Conservation (phyloP, 129 eudicot species). For the Lonicera japonica region DNA sequence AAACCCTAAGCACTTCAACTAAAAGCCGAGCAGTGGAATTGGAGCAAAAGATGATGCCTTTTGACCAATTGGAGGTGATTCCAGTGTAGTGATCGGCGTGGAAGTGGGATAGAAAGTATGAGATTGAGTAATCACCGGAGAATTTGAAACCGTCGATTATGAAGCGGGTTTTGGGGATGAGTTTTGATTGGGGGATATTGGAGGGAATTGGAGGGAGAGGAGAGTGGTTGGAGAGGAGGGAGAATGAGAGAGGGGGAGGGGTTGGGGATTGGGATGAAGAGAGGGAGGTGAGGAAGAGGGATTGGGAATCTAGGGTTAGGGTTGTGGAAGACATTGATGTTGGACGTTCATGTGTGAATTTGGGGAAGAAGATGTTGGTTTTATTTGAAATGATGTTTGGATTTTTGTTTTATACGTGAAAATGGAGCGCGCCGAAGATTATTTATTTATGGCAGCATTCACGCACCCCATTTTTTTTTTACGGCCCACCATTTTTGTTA, state of each 20-base stretch:
- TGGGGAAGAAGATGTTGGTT: too few relatives aligned
- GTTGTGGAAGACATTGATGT: conserved; percentile 23
- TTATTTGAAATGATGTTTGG: too few relatives aligned
- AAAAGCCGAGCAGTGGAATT: conserved; percentile 52
- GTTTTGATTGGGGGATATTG: conserved; percentile 57
- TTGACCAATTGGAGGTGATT: conserved; percentile 56
- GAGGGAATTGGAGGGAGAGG: conserved; percentile 58
- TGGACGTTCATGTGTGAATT: too few relatives aligned
- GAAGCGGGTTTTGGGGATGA: conserved; percentile 78
- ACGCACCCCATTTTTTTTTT: too few relatives aligned
- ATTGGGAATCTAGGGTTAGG: conserved; percentile 54
- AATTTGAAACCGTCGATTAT: conserved; percentile 68
- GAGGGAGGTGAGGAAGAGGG: conserved; percentile 36
- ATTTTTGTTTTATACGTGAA: too few relatives aligned
- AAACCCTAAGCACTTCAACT: conserved; percentile 39
- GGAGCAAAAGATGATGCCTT: conserved; percentile 71
- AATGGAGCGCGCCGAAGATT: too few relatives aligned
- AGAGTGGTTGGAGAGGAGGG: conserved; percentile 28
- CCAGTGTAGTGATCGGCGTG: conserved; percentile 97
- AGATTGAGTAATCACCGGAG: conserved; percentile 55
- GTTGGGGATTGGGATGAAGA: background rate
- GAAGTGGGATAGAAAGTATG: conserved; percentile 91
- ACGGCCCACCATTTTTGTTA: too few relatives aligned
- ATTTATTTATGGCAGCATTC: too few relatives aligned
- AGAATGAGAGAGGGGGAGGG: conserved; percentile 26